Evolutionary conservation across 805 yeast species (phyloP).

Genomic region (Teunomyces lycoperdinae): DNA sequence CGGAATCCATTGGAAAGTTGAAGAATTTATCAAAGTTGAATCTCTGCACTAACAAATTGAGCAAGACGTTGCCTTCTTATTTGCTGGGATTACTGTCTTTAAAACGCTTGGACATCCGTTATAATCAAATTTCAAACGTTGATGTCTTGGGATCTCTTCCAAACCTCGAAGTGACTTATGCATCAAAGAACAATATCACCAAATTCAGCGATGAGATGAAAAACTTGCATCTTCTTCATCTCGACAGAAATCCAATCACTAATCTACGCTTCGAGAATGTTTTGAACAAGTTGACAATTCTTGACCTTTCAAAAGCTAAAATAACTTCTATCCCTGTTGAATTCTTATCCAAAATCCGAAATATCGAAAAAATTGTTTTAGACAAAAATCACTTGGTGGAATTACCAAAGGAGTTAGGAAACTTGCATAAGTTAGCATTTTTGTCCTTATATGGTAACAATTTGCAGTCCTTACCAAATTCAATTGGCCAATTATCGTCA

Average conservation of each 20-base stretch:
- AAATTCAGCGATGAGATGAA: conserved; percentile 62
- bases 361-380: conserved; percentile 68
- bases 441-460: conserved; percentile 75
- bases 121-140: conserved; percentile 56
- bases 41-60: conserved; percentile 68
- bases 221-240: conserved; percentile 62
- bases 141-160: conserved; percentile 57
- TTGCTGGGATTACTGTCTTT: conserved; percentile 54
- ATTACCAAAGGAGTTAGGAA: conserved; percentile 67
- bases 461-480: conserved; percentile 64
- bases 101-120: conserved; percentile 73
- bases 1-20: conserved; percentile 59
- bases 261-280: conserved; percentile 52
- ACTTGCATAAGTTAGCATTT: conserved; percentile 55
- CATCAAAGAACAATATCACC: conserved; percentile 74
- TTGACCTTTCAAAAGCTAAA: conserved; percentile 81
- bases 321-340: conserved; percentile 68
- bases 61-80: conserved; percentile 49
- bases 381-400: conserved; percentile 80
- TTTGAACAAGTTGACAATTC: conserved; percentile 60
- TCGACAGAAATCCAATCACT: conserved; percentile 84
- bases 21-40: conserved; percentile 64
- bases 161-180: conserved; percentile 65
- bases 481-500: conserved; percentile 56
- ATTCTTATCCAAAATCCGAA: conserved; percentile 58